Evolutionary conservation across 148 eudicot genomes (phyloP).

Genomic region (Amaranthus hypochondriacus): DNA sequence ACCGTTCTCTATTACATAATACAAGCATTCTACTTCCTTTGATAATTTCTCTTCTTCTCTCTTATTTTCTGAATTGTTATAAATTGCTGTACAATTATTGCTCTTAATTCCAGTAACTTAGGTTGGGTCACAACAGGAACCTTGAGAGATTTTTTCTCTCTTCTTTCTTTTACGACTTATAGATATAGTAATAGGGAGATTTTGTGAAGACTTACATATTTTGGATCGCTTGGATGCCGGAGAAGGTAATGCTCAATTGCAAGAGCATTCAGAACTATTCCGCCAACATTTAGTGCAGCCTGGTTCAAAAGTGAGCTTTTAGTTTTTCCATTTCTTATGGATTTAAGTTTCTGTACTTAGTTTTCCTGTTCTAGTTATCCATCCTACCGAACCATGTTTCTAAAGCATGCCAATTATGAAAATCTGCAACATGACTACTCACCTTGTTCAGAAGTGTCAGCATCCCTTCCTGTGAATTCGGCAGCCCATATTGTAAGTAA

Average conservation of each 20-base stretch:
- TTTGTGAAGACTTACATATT: conserved; percentile 45
- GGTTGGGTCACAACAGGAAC: too few species aligned
- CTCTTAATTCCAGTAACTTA: too few species aligned
- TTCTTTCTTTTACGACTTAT: too few species aligned
- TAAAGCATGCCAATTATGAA: conserved; percentile 8
- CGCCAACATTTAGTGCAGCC: conserved; percentile 53
- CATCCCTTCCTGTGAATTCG: conserved; percentile 72
- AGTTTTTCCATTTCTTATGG: not conserved
- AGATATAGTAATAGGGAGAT: not conserved
- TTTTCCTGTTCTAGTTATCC: not conserved
- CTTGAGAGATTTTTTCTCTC: too few species aligned
- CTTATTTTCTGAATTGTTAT: too few species aligned
- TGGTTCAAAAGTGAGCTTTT: conserved; percentile 24
- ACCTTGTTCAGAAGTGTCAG: conserved; percentile 77
- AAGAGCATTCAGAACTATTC: conserved; percentile 52
- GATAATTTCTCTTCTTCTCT: too few species aligned
- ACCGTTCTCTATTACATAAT: too few species aligned
- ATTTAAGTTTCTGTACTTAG: not conserved
- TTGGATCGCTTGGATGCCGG: conserved; percentile 62
- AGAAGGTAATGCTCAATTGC: conserved; percentile 94
- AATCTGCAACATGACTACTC: not conserved
- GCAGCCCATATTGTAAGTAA: conserved; percentile 77
- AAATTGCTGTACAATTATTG: too few species aligned
- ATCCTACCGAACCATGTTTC: conserved; percentile 9
- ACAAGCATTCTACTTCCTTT: too few species aligned